Conservation (phyloP, 208 protist species). For the Trypanosoma lewisi region DNA sequence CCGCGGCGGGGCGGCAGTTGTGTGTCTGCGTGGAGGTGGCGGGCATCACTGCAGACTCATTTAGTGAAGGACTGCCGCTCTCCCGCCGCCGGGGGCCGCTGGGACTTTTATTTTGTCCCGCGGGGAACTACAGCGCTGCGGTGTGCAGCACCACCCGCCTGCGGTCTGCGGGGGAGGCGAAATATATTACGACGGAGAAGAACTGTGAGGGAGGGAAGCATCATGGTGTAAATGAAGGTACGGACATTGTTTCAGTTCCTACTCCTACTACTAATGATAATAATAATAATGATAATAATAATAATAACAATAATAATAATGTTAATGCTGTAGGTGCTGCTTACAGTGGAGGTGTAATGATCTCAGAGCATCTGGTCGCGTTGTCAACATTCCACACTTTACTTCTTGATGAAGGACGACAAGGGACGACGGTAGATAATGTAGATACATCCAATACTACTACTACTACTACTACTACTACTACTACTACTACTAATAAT, state of each 20-base stretch:
- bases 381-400: conserved; percentile 16
- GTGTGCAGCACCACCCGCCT: conserved; percentile 15
- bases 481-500: too few relatives aligned
- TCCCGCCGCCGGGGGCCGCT: neutral
- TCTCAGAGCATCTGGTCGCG: neutral
- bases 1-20: conserved; percentile 1
- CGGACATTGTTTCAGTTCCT: neutral
- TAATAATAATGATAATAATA: neutral
- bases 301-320: neutral
- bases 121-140: neutral
- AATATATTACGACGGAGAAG: neutral
- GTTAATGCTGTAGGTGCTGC: neutral
- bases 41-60: neutral
- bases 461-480: too few relatives aligned
- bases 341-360: neutral
- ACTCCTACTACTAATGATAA: neutral
- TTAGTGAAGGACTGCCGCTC: neutral
- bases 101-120: conserved; percentile 15
- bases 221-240: neutral
- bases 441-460: neutral
- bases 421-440: neutral
- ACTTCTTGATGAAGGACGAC: neutral
- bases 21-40: conserved; percentile 23
- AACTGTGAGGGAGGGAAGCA: neutral
- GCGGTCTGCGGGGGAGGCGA: neutral